Base-by-base conservation (phyloP, 2,329 filamentous ascomycete species). In the Clonostachys rosea region DNA sequence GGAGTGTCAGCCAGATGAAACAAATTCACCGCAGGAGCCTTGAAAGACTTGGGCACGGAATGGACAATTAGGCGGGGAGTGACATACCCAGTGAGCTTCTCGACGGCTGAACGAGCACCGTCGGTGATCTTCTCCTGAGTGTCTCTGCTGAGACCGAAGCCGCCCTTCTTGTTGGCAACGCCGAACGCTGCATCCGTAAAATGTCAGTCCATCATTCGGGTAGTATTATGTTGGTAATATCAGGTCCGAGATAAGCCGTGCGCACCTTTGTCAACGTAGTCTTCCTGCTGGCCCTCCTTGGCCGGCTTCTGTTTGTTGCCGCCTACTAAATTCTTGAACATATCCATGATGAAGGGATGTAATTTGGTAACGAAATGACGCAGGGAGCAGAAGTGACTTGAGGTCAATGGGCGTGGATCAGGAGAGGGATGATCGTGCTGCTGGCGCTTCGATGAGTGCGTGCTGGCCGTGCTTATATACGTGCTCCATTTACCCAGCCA, bases 191-290 rank as follows among this genome's bases (percentile, higher is more conserved):
- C 6, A 18, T 37, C 43, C 7, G 11, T 40, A 20, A 20, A n/a
- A 18, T 13, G 35, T 39, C 13, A 44, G 14, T 8, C 17, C 36
- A 39, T 39, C 36, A n/a, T 39, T 10, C 24, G 24, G 40, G n/a
- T 4, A 34, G 18, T 43, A 17, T 24, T 17, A 16, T 16, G 34
- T 17, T 10, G 6, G 37, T 13, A 33, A 24, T 34, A 20, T 39
- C 10, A n/a, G 30, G 30, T 42, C 33, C 35, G 12, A 24, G 34
- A 30, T 30, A 1, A 30, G 9, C 24, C 24, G 36, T n/a, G 14
- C 6, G 44, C 57, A 60, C 58, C 57, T 54, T 61, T 61, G 49
- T 61, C 59, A 5, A 53, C 50, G 45, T 58, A 59, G 52, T 71
- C 68, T 33, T 60, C 13, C 56, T 63, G 52, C 46, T 53, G 47